Percentiles rank a stretch among this genome's conserved stretches.
Evolutionary conservation across 1,284 basidiomycete species (phyloP).

Genomic region (Porodaedalea pini): DNA sequence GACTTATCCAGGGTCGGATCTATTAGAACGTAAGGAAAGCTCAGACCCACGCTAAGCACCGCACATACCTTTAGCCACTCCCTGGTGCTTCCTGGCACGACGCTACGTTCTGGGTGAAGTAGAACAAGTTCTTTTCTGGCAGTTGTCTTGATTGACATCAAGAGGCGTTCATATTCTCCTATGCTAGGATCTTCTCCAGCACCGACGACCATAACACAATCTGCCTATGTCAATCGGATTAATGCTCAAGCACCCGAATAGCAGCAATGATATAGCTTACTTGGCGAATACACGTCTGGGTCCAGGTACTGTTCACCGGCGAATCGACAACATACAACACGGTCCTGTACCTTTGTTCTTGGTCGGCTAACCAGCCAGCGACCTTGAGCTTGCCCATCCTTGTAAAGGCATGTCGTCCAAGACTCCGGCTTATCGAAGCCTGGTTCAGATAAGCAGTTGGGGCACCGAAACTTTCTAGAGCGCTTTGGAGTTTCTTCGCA

Average conservation of each 20-base stretch:
- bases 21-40: conserved; percentile 31
- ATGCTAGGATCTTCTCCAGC: conserved; percentile 89
- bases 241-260: background rate
- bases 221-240: conserved; percentile 54
- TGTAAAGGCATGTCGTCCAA: conserved; percentile 91
- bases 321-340: conserved; percentile 95
- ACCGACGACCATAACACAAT: conserved; percentile 93
- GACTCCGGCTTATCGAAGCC: conserved; percentile 83
- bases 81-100: conserved; percentile 88
- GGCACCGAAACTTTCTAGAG: conserved; percentile 85
- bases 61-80: conserved; percentile 86
- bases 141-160: conserved; percentile 94
- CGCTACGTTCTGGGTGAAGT: conserved; percentile 88
- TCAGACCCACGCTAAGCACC: background rate
- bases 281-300: conserved; percentile 94
- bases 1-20: conserved; percentile 93
- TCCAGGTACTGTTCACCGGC: conserved; percentile 90
- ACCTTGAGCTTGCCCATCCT: conserved; percentile 93
- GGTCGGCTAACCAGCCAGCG: conserved; percentile 90
- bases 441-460: conserved; percentile 89
- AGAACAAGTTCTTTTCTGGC: conserved; percentile 95
- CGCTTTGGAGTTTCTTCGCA: conserved; percentile 81
- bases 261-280: conserved; percentile 36
- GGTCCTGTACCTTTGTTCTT: conserved; percentile 87
- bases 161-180: conserved; percentile 90